A percentile compares a stretch with the other conserved stretches of the same genome.
Conservation (phyloP, 441 rosid species). For the Pelargonium citronellum region DNA sequence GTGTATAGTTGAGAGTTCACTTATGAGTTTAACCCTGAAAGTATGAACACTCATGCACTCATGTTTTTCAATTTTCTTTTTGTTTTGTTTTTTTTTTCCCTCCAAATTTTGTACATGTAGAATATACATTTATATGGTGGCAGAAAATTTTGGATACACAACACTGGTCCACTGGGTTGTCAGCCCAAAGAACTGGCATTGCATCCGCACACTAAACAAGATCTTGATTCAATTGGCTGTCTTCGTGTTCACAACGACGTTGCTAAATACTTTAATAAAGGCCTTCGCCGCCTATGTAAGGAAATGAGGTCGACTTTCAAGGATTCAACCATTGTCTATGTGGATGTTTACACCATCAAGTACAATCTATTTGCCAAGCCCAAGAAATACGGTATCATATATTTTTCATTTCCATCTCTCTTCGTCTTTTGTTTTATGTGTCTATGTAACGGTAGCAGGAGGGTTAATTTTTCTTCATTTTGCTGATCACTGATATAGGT, state of each 20-base stretch:
- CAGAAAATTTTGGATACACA: constrained; percentile 45
- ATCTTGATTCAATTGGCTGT: constrained; percentile 38
- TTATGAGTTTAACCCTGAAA: too few species aligned
- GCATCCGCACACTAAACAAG: constrained; percentile 25
- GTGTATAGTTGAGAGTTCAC: not conserved
- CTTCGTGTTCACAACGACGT: constrained; percentile 35
- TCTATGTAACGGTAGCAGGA: too few species aligned
- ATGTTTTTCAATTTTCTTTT: too few species aligned
- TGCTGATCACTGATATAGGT: constrained; percentile 5
- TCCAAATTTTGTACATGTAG: constrained; percentile 15
- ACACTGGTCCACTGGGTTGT: constrained; percentile 43
- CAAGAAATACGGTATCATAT: constrained; percentile 19
- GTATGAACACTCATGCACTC: too few species aligned
- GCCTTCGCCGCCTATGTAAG: constrained; percentile 22
- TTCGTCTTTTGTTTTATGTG: not conserved
- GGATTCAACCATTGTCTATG: constrained; percentile 30
- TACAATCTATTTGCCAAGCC: constrained; percentile 19
- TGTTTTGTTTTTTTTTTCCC: too few species aligned
- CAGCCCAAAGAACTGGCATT: constrained; percentile 35
- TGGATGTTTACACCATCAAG: constrained; percentile 32
- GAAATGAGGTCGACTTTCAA: constrained; percentile 27
- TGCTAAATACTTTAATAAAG: constrained; percentile 34
- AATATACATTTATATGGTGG: constrained; percentile 36
- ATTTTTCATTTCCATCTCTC: not conserved
- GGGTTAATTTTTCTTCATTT: too few species aligned